Evolutionary conservation across 1,284 basidiomycete genomes (phyloP), one percentile per base, ranked within the genome.

Genomic region (Trichosporon sp.): DNA sequence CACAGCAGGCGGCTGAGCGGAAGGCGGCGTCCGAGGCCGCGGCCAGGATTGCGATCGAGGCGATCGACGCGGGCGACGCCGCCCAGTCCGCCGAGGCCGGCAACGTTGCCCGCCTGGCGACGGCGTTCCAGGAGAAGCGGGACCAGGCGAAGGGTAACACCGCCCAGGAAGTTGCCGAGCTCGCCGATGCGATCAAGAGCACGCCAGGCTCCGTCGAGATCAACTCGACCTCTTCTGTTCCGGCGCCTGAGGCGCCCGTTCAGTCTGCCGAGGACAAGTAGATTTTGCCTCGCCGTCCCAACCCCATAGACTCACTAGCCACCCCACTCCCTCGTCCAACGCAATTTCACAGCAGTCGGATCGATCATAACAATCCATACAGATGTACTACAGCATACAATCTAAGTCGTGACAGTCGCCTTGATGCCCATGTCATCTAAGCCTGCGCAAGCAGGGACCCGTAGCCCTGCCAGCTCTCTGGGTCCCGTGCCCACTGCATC

Each of bases 1-100:
- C 82, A 21, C 81, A 81, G 66, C 77, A 74, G 70, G 81, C 82
- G 60, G 78, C 71, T 37, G 68, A 74, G 56, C 56, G 61, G 13
- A 16, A 8, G 6, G 62, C 62, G 2, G 23, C 14, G 0, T 34
- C 49, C 62, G 67, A 69, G 64, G 61, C 58, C 62, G 61, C 44
- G 19, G 58, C 31, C 44, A 65, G 63, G 37, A 60, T 58, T 21
- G 64, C 58, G 34, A 62, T 40, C 29, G 61, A 61, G 29, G 62
- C 29, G 60, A 33, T 58, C n/a, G 63, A 64, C n/a, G 40, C 44
- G 10, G 56, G 32, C 25, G 63, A 60, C 10, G 56, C 27, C 7
- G 44, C 16, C 11, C 56, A 60, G 44, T 40, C 29, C 1, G 58
- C 54, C 61, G 65, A 66, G 63, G 29, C 52, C 11, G 36, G 62